Evolutionary conservation across 768 basidiomycete species (phyloP).

Genomic region (Ephemerocybe angulata): DNA sequence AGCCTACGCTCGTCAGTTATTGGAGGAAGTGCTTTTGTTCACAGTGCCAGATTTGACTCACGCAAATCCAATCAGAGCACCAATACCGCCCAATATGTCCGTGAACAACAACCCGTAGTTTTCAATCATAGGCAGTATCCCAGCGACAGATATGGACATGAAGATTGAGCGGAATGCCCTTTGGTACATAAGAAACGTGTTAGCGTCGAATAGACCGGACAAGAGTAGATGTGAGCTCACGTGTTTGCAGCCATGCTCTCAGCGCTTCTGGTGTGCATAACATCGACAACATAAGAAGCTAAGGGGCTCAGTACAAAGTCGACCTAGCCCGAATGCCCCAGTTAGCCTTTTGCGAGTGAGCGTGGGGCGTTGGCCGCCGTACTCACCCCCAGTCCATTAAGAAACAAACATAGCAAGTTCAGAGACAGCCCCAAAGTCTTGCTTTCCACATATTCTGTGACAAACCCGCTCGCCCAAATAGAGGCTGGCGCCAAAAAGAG

Average conservation of each 20-base stretch:
- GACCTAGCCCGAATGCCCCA: constrained; percentile 34
- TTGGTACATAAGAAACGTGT: not conserved
- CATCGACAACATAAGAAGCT: constrained; percentile 56
- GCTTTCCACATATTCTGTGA: constrained; percentile 49
- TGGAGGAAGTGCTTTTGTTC: no score
- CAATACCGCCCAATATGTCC: not conserved
- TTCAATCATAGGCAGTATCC: constrained; percentile 38
- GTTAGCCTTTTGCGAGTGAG: not conserved
- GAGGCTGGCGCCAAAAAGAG: constrained; percentile 52
- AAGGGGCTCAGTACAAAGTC: constrained; percentile 54
- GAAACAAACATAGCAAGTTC: constrained; percentile 53
- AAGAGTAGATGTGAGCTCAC: constrained; percentile 30
- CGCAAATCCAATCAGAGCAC: not conserved
- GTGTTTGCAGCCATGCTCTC: constrained; percentile 56
- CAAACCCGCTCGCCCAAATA: constrained; percentile 43
- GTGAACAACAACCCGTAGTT: not conserved
- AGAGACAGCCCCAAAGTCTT: constrained; percentile 42
- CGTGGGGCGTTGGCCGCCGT: no score
- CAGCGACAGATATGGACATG: constrained; percentile 39
- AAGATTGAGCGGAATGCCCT: constrained; percentile 49
- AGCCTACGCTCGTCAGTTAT: no score
- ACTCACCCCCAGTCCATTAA: constrained; percentile 63
- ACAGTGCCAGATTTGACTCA: no score
- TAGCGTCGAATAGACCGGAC: not conserved
- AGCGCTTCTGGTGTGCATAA: constrained; percentile 57